These are phyloP conservation scores for Shiraia sp. DNA, from an alignment of 2,329 filamentous ascomycete genomes.

Conservation along the genomic window DNA sequence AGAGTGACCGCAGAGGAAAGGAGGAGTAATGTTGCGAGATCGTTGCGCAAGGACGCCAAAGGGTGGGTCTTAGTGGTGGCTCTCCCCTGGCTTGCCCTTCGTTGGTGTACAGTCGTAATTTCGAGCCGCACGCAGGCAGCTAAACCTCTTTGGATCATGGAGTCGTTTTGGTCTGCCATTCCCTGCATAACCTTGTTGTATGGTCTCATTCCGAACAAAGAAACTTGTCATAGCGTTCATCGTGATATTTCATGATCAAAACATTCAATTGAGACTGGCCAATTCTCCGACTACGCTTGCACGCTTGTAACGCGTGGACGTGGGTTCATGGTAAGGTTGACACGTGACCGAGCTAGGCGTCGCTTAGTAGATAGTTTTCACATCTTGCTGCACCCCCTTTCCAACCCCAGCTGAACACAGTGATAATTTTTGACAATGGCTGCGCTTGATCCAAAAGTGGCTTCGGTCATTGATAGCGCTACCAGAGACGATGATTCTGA, in stretches of 20 bases:
- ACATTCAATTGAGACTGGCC: too few species aligned
- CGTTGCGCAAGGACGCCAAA: constrained; percentile 35
- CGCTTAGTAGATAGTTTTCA: constrained; percentile 12
- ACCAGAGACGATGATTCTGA: constrained; percentile 52
- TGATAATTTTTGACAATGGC: constrained; percentile 42
- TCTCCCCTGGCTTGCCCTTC: constrained; percentile 30
- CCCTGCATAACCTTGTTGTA: constrained; percentile 8
- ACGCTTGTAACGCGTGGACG: too few species aligned
- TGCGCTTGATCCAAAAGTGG: constrained; percentile 55
- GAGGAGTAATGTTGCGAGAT: constrained; percentile 22
- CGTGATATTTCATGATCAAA: too few species aligned
- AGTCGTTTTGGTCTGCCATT: constrained; percentile 20
- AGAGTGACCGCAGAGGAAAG: constrained; percentile 13
- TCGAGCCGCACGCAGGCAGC: constrained; percentile 25
- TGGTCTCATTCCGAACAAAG: constrained; percentile 7
- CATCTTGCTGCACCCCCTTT: constrained; percentile 16
- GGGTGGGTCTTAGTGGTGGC: constrained; percentile 24
- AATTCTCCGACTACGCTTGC: too few species aligned
- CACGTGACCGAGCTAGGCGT: constrained; percentile 17
- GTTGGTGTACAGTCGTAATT: constrained; percentile 28
- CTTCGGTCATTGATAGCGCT: constrained; percentile 52
- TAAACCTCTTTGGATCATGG: constrained; percentile 25
- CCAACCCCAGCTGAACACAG: constrained; percentile 19
- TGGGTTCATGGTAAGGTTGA: background rate
- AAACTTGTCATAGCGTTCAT: too few species aligned